These are phyloP conservation scores for Penicillium sp. DNA, from an alignment of 2,329 filamentous ascomycete genomes.

Conservation along the genomic window DNA sequence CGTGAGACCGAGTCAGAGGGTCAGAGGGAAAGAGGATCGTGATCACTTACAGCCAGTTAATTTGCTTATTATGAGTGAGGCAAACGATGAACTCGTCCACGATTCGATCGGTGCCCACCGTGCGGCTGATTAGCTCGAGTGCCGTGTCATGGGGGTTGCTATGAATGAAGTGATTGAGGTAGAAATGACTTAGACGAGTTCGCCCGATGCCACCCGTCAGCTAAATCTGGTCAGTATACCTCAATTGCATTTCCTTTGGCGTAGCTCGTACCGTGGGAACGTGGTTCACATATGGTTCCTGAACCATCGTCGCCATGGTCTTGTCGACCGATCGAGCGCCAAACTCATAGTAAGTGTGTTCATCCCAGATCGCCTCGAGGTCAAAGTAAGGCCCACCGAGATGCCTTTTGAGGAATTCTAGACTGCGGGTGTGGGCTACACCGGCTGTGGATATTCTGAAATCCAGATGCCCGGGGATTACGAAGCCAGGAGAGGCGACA, in stretches of 20 bases:
- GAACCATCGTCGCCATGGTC: constrained; percentile 78
- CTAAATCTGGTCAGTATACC: constrained; percentile 24
- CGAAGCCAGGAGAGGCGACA: constrained; percentile 42
- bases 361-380: constrained; percentile 72
- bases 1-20: not conserved
- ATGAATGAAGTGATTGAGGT: constrained; percentile 69
- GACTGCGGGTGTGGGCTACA: constrained; percentile 61
- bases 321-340: constrained; percentile 62
- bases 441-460: constrained; percentile 55
- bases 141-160: constrained; percentile 64
- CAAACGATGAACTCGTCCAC: constrained; percentile 66
- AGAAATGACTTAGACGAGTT: constrained; percentile 60
- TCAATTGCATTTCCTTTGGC: not conserved
- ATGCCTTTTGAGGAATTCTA: constrained; percentile 61
- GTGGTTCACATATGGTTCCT: constrained; percentile 75
- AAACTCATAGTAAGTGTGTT: constrained; percentile 70
- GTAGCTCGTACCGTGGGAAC: constrained; percentile 57
- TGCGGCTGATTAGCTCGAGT: constrained; percentile 66
- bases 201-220: constrained; percentile 67
- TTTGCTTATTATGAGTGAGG: constrained; percentile 58
- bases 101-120: constrained; percentile 65
- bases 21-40: not conserved
- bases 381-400: constrained; percentile 65
- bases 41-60: constrained; percentile 63
- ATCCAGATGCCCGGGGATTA: constrained; percentile 48